Base-by-base conservation (phyloP, 2,329 filamentous ascomycete species). In the Pseudogymnoascus sp. region DNA sequence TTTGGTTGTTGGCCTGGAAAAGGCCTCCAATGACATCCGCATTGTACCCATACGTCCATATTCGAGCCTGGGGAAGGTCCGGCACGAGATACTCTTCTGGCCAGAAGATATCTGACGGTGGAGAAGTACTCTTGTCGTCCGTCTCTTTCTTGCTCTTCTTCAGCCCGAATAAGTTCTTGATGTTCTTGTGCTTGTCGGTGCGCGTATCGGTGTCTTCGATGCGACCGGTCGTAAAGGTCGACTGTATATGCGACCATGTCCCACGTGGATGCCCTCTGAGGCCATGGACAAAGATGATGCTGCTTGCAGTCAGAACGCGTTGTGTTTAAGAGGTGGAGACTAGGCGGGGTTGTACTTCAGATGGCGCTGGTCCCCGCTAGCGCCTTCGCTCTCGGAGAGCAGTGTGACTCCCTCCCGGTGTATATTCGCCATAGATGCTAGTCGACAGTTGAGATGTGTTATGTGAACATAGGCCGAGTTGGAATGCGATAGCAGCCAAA, bases 1-100 rank as follows among this genome's bases (percentile, higher is more conserved):
- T 76, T 67, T 74, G 68, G 68, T 75, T 76, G 66, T 71, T 73
- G n/a, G 73, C 68, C 65, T 73, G 62, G 62, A 76, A 76, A 23
- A 76, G 36, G 2, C 72, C 72, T 16, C 69, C 21, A 23, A 23
- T 23, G 3, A 23, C 71, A 40, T 38, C 36, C 4, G 36, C 59
- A 14, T 61, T 23, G 21, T 61, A 61, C n/a, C 59, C 36, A 16
- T 61, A 61, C 14, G 59, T 61, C 25, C 12, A 61, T 25, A 61
- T n/a, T 38, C 4, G n/a, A 25, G 25, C 25, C 21, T 61, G 16
- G 37, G 59, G 59, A 40, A 38, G 36, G 34, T 61, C 59, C 6
- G 36, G 1, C 12, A 2, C 36, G n/a, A 61, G 59, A 34, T 28
- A 61, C n/a, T 61, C 16, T 46, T 61, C 59, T 18, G 36, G 59